These are phyloP conservation scores for Penstemon eatonii DNA, from an alignment of 257 asterid species.

Conservation along the genomic window DNA sequence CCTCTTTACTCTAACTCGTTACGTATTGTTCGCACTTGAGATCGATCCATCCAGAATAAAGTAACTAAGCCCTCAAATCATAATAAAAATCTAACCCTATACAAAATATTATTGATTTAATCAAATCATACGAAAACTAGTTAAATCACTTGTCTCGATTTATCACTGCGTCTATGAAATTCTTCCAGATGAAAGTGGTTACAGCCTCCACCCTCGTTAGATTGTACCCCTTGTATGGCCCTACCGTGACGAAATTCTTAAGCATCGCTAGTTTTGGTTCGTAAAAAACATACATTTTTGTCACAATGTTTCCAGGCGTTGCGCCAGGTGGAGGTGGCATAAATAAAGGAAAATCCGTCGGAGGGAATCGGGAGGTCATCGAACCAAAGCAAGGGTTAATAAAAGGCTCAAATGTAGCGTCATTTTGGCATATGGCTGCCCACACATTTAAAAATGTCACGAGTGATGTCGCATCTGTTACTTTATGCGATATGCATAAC, in stretches of 20 bases:
- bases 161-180: constrained; percentile 22
- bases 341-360: constrained; percentile 8
- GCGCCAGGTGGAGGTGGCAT: neutral
- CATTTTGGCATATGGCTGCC: constrained; percentile 30
- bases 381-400: constrained; percentile 18
- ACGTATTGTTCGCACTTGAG: too few species aligned
- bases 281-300: constrained; percentile 28
- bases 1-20: too few species aligned
- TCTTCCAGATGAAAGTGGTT: constrained; percentile 37
- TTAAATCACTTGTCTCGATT: neutral
- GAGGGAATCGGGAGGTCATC: constrained; percentile 30
- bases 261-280: constrained; percentile 9
- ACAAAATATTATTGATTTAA: too few species aligned
- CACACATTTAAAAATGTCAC: constrained; percentile 31
- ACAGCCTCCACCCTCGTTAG: constrained; percentile 41
- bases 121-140: too few species aligned
- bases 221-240: too few species aligned
- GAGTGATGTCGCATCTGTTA: constrained; percentile 33
- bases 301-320: constrained; percentile 16
- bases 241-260: neutral
- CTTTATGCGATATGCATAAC: constrained; percentile 32
- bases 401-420: neutral
- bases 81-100: too few species aligned
- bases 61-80: too few species aligned
- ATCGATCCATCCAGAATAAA: too few species aligned